Conservation (phyloP, 495 filamentous ascomycete genomes). For the Penicillium roqueforti region DNA sequence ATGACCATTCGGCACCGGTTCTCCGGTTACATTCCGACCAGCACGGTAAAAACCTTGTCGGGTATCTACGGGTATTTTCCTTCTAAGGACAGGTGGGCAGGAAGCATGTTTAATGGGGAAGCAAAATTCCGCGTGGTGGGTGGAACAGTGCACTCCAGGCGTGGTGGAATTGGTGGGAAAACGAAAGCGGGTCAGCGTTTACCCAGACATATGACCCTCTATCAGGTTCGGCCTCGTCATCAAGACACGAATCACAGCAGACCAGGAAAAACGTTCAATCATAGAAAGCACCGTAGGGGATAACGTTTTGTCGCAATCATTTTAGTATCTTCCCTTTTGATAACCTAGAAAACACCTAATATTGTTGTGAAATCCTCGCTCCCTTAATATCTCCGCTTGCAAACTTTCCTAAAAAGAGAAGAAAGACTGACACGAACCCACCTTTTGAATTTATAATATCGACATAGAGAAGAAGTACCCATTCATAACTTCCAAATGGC, state of each 20-base stretch:
- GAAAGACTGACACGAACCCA: neutral
- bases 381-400: neutral
- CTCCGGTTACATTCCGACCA: neutral
- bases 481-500: constrained; percentile 24
- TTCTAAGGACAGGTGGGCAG: neutral
- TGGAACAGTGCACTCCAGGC: neutral
- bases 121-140: neutral
- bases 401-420: neutral
- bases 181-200: constrained; percentile 9
- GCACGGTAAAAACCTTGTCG: neutral
- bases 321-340: neutral
- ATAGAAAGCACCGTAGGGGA: constrained; percentile 8
- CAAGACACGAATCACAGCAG: neutral
- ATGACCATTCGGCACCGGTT: neutral
- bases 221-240: neutral
- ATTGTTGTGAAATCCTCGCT: neutral
- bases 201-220: constrained; percentile 11
- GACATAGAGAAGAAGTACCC: neutral
- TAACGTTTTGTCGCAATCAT: constrained; percentile 18
- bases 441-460: neutral
- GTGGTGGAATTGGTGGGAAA: constrained; percentile 13
- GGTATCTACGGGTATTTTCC: neutral
- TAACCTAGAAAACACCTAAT: neutral
- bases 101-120: neutral
- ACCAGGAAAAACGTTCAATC: constrained; percentile 7